Conservation (phyloP, 2,329 filamentous ascomycete species). For the Helotiales sp. region DNA sequence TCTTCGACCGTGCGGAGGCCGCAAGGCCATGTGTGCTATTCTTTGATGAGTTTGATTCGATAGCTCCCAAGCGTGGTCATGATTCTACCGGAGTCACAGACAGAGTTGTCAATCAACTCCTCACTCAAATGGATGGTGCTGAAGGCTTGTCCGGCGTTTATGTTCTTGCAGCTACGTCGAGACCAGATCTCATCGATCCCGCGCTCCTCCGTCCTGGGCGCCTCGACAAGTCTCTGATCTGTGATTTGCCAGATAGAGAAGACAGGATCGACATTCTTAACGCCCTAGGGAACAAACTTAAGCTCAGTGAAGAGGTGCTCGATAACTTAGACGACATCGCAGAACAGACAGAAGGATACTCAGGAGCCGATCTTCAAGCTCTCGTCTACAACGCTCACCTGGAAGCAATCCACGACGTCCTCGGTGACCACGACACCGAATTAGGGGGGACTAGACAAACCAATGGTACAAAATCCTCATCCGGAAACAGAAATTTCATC, state of each 20-base stretch:
- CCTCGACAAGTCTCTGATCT: slow-evolving; percentile 89
- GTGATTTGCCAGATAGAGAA: slow-evolving; percentile 77
- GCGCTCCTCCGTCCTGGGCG: slow-evolving; percentile 88
- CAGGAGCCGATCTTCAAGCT: slow-evolving; percentile 91
- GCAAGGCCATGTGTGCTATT: slow-evolving; percentile 93
- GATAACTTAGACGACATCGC: slow-evolving; percentile 69
- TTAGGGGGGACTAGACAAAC: slow-evolving; percentile 32
- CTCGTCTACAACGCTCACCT: slow-evolving; percentile 95
- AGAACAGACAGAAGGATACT: slow-evolving; percentile 80
- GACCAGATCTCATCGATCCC: slow-evolving; percentile 94
- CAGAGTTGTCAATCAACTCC: slow-evolving; percentile 93
- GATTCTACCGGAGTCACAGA: slow-evolving; percentile 99
- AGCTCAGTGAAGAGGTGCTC: slow-evolving; percentile 65
- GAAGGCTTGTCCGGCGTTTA: slow-evolving; percentile 95
- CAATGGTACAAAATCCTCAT: slow-evolving; percentile 25
- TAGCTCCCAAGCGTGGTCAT: slow-evolving; percentile 94
- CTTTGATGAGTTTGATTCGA: slow-evolving; percentile 98
- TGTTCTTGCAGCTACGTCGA: slow-evolving; percentile 88
- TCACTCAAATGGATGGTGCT: slow-evolving; percentile 98
- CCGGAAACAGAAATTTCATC: slow-evolving; percentile 59
- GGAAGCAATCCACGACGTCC: slow-evolving; percentile 92
- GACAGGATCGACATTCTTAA: slow-evolving; percentile 87
- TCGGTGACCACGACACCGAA: slow-evolving; percentile 60
- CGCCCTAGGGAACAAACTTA: slow-evolving; percentile 80
- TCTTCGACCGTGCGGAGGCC: slow-evolving; percentile 90